A percentile compares a stretch with the other conserved stretches of the same genome.
phyloP scores from a whole-genome alignment of 495 filamentous ascomycete species.

The Aspergillus wentii region DNA sequence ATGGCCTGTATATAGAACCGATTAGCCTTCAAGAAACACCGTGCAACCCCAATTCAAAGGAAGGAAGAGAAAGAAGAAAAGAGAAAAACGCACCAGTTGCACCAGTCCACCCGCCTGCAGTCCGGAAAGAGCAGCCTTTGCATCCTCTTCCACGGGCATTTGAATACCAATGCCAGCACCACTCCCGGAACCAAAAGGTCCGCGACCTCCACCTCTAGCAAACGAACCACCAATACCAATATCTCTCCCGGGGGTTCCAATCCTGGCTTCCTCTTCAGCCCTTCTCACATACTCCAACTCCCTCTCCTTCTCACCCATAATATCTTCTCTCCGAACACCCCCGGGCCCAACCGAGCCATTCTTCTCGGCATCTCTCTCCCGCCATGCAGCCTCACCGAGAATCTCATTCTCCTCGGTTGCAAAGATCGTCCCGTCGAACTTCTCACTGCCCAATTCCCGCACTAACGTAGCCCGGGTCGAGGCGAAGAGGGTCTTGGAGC shows the following conservation, averaged over 20 bases:
- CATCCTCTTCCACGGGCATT: constrained; percentile 66
- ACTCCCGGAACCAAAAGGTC: constrained; percentile 47
- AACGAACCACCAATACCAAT: constrained; percentile 58
- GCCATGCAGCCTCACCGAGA: constrained; percentile 66
- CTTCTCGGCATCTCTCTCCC: constrained; percentile 66
- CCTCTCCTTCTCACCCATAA: constrained; percentile 85
- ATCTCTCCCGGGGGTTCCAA: constrained; percentile 59
- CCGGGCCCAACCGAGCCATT: constrained; percentile 10
- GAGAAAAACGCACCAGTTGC: constrained; percentile 62
- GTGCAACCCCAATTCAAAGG: constrained; percentile 5
- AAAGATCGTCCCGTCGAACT: constrained; percentile 77
- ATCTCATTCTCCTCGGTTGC: constrained; percentile 66
- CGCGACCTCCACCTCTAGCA: constrained; percentile 35
- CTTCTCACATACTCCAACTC: constrained; percentile 70
- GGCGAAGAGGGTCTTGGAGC: constrained; percentile 95
- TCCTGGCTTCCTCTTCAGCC: constrained; percentile 73
- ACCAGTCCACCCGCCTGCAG: constrained; percentile 61
- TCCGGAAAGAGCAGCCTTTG: constrained; percentile 57
- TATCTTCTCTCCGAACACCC: constrained; percentile 44
- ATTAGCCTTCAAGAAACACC: background rate
- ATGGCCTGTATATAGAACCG: constrained; percentile 29
- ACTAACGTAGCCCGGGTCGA: constrained; percentile 78
- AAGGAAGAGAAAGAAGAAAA: constrained; percentile 4
- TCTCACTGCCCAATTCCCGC: constrained; percentile 83
- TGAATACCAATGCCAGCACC: constrained; percentile 52